A percentile compares a stretch with the other conserved stretches of the same genome.
phyloP scores from a whole-genome alignment of 306 rosid genomes.

The Inga oerstediana region DNA sequence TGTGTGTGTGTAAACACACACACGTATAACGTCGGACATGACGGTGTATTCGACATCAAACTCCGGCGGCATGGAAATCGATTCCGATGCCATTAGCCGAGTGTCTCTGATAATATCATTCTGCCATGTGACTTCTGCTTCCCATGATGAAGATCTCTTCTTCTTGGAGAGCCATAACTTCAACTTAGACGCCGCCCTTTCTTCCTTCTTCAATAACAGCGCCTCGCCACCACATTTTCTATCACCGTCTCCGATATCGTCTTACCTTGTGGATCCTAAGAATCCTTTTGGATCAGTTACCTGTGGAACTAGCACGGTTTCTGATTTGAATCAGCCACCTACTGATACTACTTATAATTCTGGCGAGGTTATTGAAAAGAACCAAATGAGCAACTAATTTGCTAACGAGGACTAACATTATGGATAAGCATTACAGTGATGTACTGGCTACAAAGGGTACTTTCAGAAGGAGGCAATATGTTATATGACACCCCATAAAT shows the following conservation, averaged over 20 bases:
- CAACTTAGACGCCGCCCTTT: conserved; percentile 91
- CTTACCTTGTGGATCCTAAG: conserved; percentile 36
- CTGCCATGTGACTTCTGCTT: conserved; percentile 78
- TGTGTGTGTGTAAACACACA: too few species aligned
- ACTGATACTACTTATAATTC: conserved; percentile 53
- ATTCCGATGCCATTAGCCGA: conserved; percentile 37
- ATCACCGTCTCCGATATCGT: conserved; percentile 35
- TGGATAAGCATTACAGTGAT: background rate
- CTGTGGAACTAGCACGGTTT: conserved; percentile 57
- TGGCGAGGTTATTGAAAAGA: conserved; percentile 1
- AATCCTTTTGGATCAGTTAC: conserved; percentile 53
- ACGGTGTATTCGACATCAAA: background rate
- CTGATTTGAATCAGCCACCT: conserved; percentile 66
- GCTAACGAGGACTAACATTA: background rate
- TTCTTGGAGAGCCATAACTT: conserved; percentile 83
- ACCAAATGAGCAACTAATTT: background rate
- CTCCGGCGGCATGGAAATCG: conserved; percentile 34
- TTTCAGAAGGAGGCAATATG: background rate
- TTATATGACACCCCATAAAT: too few species aligned
- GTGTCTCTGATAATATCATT: conserved; percentile 56
- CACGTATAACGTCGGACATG: too few species aligned
- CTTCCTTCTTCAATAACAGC: conserved; percentile 65
- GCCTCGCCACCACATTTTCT: too few species aligned
- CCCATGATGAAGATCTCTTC: conserved; percentile 77
- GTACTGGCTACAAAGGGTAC: background rate